These are phyloP conservation scores for Eucalyptus regnans DNA, from an alignment of 345 rosid genomes.

Conservation along the genomic window DNA sequence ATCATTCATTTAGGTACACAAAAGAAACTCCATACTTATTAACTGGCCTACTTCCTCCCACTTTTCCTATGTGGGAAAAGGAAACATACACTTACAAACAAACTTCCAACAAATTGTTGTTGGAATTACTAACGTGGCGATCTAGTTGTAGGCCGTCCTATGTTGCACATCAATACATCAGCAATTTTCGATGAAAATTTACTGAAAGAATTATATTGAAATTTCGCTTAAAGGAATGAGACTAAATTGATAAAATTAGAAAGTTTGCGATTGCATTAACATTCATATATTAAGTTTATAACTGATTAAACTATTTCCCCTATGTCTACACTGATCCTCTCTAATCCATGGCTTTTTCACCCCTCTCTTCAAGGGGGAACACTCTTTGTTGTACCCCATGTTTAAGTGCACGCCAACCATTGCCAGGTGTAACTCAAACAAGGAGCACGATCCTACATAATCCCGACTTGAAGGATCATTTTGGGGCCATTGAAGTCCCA, in stretches of 20 bases:
- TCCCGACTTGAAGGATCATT: background rate
- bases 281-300: background rate
- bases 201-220: accelerated
- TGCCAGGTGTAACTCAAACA: background rate
- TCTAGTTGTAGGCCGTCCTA: accelerated
- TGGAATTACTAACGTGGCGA: background rate
- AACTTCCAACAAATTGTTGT: background rate
- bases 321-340: no score
- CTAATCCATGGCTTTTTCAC: background rate
- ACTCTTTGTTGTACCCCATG: background rate
- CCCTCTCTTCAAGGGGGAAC: background rate
- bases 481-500: background rate
- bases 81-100: no score
- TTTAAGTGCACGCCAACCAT: background rate
- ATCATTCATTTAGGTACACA: no score
- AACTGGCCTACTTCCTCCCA: accelerated
- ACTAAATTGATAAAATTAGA: background rate
- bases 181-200: accelerated
- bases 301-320: background rate
- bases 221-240: background rate
- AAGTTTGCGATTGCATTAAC: accelerated
- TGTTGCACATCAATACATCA: background rate
- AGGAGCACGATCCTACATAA: background rate
- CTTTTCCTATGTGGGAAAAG: no score
- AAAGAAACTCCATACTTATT: no score